Base-by-base conservation (phyloP, 1,284 basidiomycete genomes). In the Microbotryum lychnidis-dioicae region DNA sequence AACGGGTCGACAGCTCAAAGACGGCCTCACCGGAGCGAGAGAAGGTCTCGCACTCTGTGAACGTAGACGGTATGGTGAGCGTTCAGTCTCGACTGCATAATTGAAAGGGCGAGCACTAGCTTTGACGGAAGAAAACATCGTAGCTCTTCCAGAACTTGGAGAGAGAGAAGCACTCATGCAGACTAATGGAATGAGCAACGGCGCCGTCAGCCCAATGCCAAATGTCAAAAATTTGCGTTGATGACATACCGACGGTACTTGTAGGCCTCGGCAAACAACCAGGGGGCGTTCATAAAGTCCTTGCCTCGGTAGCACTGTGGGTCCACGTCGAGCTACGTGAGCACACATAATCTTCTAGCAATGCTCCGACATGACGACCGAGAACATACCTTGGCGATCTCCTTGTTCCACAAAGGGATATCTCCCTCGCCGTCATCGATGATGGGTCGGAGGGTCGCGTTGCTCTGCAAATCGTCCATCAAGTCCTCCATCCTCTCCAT, bases 181-280 rank as follows among this genome's bases (percentile, higher is more conserved):
- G 81, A 31, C 69, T 53, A 50, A 42, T 42, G 16, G 12, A 42
- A 18, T 16, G 16, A 42, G 6, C 9, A 18, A 9, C 1, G 25
- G 12, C 21, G 4, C 23, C 10, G 27, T 46, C 31, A 54, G 53
- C 42, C 20, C 46, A 31, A 42, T 42, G 31, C 31, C 9, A 31
- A 31, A 31, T 10, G 7, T 31, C 9, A 31, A 31, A 31, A 1
- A 31, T n/a, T 31, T 31, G 31, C 16, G 37, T 16, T 42, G 37
- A 42, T 42, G 37, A 44, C 51, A 14, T 4, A 60, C 68, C 91
- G 86, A 72, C 93, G 87, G 77, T 97, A 97, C 78, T 97, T 97
- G 83, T 97, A 97, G 20, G 93, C 92, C 76, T 97, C 93, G 54
- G 94, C 94, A 71, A 94, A 94, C 25, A 94, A 78, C 91, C 91